phyloP scores from a whole-genome alignment of 1,284 basidiomycete species.

The Jaminaea rosea region DNA sequence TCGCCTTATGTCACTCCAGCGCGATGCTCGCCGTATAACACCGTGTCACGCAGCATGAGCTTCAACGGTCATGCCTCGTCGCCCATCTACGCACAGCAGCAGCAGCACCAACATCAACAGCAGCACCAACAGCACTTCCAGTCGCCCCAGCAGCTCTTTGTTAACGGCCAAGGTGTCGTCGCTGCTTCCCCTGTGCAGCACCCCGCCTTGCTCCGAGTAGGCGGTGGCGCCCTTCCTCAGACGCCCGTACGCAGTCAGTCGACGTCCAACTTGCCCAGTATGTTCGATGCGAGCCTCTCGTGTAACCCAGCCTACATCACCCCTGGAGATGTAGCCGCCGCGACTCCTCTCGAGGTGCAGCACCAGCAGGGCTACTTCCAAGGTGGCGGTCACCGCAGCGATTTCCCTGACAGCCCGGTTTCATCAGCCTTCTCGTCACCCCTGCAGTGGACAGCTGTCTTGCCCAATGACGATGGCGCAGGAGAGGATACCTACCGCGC shows the following conservation, averaged over 20 bases:
- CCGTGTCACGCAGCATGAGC: background rate
- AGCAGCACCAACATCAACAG: background rate
- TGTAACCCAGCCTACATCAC: slow-evolving; percentile 6
- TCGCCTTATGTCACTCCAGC: background rate
- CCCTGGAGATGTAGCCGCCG: background rate
- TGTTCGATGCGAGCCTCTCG: slow-evolving; percentile 1
- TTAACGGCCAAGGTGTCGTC: no score
- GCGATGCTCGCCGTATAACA: background rate
- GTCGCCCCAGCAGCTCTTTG: background rate
- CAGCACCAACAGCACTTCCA: slow-evolving; percentile 2
- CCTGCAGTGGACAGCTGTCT: background rate
- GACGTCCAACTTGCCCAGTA: background rate
- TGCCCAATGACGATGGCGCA: background rate
- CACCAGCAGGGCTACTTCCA: background rate
- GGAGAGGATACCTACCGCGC: background rate
- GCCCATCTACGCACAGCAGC: background rate
- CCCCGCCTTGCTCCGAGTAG: background rate
- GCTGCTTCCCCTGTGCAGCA: slow-evolving; percentile 2
- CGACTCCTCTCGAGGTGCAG: background rate
- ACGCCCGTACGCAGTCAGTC: background rate
- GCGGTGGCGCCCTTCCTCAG: background rate
- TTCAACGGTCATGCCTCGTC: background rate
- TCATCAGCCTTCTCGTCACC: background rate
- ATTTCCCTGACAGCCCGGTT: background rate
- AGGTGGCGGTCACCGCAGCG: background rate